phyloP scores from a whole-genome alignment of 2,329 filamentous ascomycete genomes.

The Neonectria ditissima region DNA sequence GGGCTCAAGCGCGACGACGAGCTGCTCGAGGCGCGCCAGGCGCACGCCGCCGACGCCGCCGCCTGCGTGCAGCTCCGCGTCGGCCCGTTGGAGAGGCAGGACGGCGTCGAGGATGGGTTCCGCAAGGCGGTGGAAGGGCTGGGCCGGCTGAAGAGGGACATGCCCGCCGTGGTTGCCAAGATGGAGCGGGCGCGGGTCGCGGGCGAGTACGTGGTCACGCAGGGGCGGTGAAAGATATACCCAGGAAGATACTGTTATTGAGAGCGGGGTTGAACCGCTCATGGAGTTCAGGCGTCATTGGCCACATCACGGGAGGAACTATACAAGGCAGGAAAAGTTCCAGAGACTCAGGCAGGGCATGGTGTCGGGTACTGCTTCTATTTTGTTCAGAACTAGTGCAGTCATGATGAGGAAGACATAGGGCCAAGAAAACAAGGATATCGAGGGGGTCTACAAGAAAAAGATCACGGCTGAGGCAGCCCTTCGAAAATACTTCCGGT shows the following conservation, averaged over 20 bases:
- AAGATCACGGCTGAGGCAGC: slow-evolving; percentile 6
- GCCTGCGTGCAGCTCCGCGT: slow-evolving; percentile 45
- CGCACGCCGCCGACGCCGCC: slow-evolving; percentile 33
- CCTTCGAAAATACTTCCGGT: slow-evolving; percentile 5
- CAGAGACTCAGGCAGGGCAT: slow-evolving; percentile 1
- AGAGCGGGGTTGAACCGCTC: slow-evolving; percentile 3
- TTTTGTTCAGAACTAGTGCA: slow-evolving; percentile 37
- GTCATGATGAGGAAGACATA: slow-evolving; percentile 32
- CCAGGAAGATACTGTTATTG: slow-evolving; percentile 10
- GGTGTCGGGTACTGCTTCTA: slow-evolving; percentile 26
- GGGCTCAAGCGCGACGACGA: slow-evolving; percentile 62
- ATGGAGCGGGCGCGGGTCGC: slow-evolving; percentile 74
- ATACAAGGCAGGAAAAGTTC: neutral
- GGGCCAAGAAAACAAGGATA: slow-evolving; percentile 31
- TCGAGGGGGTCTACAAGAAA: slow-evolving; percentile 26
- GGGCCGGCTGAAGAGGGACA: slow-evolving; percentile 66
- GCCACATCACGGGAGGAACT: slow-evolving; percentile 2
- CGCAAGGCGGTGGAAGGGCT: slow-evolving; percentile 62
- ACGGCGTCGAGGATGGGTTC: slow-evolving; percentile 60
- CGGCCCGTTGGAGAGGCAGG: slow-evolving; percentile 56
- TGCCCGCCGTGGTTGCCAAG: slow-evolving; percentile 72
- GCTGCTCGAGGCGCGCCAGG: slow-evolving; percentile 49
- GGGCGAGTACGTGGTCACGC: slow-evolving; percentile 65
- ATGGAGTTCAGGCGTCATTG: slow-evolving; percentile 22
- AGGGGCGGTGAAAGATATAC: slow-evolving; percentile 42